Conservation (phyloP, 2,329 filamentous ascomycete genomes). For the Zasmidium angulare region DNA sequence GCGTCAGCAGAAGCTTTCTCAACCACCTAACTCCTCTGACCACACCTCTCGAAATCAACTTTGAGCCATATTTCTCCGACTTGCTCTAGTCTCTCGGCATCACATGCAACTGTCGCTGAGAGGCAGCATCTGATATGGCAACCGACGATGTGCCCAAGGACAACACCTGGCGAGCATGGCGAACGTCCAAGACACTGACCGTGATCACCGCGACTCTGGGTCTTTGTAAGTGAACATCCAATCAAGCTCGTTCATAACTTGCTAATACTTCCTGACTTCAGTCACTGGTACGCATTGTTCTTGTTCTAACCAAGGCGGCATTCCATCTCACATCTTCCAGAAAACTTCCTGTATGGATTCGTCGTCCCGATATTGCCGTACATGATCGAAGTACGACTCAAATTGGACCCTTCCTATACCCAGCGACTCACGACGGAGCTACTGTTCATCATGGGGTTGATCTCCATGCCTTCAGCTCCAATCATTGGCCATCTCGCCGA, state of each 20-base stretch:
- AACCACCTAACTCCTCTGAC: no score
- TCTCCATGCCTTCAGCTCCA: slow-evolving; percentile 37
- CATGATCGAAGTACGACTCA: slow-evolving; percentile 20
- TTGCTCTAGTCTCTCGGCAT: no score
- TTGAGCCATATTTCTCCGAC: no score
- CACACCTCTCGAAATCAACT: no score
- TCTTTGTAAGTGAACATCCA: slow-evolving; percentile 17
- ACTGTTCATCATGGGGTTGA: slow-evolving; percentile 42
- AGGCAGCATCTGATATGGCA: not conserved
- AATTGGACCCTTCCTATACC: slow-evolving; percentile 12
- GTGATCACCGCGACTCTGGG: slow-evolving; percentile 21
- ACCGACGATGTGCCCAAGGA: not conserved
- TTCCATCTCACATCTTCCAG: slow-evolving; percentile 3
- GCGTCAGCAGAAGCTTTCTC: no score
- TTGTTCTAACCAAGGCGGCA: not conserved
- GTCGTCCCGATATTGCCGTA: slow-evolving; percentile 20
- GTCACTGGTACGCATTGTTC: not conserved
- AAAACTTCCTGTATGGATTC: slow-evolving; percentile 23
- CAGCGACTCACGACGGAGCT: slow-evolving; percentile 17
- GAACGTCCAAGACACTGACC: slow-evolving; percentile 12
- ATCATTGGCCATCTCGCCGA: slow-evolving; percentile 22
- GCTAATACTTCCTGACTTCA: not conserved
- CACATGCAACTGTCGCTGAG: no score
- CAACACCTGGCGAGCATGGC: slow-evolving; percentile 21
- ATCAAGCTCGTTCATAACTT: not conserved